Evolutionary conservation across 2,329 filamentous ascomycete genomes (phyloP).

Genomic region (Colletotrichum ledebouriae): DNA sequence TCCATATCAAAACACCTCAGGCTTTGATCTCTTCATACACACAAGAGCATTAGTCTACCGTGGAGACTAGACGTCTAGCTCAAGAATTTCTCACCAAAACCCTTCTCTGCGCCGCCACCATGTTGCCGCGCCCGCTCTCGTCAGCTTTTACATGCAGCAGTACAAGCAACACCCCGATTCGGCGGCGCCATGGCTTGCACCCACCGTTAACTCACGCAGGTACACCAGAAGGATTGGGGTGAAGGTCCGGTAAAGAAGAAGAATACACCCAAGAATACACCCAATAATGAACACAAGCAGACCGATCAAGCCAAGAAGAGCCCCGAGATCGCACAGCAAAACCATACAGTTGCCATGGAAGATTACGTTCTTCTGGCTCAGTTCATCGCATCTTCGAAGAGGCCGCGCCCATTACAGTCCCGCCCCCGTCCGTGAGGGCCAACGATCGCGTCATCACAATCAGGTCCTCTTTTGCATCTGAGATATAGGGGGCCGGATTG

Average conservation of each 20-base stretch:
- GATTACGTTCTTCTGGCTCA: conserved; percentile 57
- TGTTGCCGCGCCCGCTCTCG: background rate
- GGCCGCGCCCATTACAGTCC: too few species aligned
- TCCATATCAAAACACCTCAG: too few species aligned
- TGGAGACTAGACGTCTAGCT: too few species aligned
- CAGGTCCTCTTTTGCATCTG: too few species aligned
- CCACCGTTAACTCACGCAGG: conserved; percentile 7
- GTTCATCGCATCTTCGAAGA: conserved; percentile 46
- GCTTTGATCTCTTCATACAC: too few species aligned
- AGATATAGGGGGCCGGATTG: too few species aligned
- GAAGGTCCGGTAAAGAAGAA: background rate
- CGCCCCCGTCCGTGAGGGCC: too few species aligned
- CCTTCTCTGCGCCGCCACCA: too few species aligned
- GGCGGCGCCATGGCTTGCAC: conserved; percentile 5
- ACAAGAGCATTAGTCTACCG: too few species aligned
- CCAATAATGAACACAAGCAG: background rate
- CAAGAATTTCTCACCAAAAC: too few species aligned
- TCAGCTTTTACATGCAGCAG: background rate
- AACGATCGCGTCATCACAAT: too few species aligned
- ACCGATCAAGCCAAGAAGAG: background rate
- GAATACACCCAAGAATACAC: too few species aligned
- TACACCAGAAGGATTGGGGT: background rate
- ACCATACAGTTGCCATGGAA: conserved; percentile 53
- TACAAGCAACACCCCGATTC: background rate
- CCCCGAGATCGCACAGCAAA: conserved; percentile 16